Evolutionary conservation across 768 basidiomycete genomes (phyloP), one percentile per base, ranked within the genome.

Genomic region (Kwoniella sp.): DNA sequence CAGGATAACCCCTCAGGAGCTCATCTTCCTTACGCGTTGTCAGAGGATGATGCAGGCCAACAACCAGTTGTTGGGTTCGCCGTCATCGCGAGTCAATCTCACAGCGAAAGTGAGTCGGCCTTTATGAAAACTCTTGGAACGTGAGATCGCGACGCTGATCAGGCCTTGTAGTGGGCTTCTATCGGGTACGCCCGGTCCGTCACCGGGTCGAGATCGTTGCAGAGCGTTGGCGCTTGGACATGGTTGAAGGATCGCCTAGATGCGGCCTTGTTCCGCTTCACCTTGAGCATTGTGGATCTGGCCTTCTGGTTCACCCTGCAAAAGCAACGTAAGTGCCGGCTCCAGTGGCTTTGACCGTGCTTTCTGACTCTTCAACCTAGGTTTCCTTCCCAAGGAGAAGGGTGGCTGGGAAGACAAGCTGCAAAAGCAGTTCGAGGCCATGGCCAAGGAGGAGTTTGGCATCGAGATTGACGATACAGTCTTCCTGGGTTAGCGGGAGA

Each of bases 41-140:
- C 74, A 77, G 52, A 59, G 76, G 38, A 77, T 77, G 76, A 69
- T 77, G 50, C 73, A 71, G 40, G 69, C 69, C 17, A 69, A 73
- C 40, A 76, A 84, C 80, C 85, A 63, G 71, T 76, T 80, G 2
- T 81, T 92, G 31, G 86, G 87, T 12, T 87, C 87, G 2, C 89
- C 89, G 0, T 86, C 89, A 0, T 91, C 92, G 67, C 82, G 89
- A 17, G 84, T 95, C 75, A 90, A 89, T 72, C 86, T 92, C 47
- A 88, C 86, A 0, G 89, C 87, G 0, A 82, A 81, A 69, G 70
- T 88, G 83, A 81, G 90, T 88, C 59, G 0, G 51, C 60, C 19
- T 49, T 39, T 7, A 25, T 17, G 20, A 53, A 50, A 50, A 12
- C 32, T 43, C 1, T n/a, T n/a, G n/a, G n/a, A n/a, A n/a, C n/a